Conservation (phyloP, 208 protist species). For the Acanthamoeba lenticulata region DNA sequence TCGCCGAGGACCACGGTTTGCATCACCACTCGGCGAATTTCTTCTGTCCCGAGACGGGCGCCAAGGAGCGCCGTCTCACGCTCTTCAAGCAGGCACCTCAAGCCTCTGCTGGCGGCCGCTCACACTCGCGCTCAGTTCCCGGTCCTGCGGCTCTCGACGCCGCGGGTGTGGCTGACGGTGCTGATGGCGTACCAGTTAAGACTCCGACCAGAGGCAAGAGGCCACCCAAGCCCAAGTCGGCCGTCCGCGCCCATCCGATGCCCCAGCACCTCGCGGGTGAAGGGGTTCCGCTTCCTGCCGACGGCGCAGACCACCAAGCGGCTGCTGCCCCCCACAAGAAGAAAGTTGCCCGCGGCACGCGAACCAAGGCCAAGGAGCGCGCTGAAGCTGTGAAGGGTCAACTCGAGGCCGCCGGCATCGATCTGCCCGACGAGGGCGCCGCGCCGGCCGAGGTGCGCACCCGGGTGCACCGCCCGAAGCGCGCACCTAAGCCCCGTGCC, state of each 20-base stretch:
- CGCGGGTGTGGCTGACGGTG: background rate
- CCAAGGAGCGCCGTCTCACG: slow-evolving; percentile 10
- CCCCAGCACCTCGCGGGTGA: background rate
- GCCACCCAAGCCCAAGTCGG: background rate
- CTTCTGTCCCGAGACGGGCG: slow-evolving; percentile 41
- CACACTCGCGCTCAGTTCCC: slow-evolving; percentile 19
- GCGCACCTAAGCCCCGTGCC: background rate
- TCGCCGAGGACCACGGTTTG: slow-evolving; percentile 2
- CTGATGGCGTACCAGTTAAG: background rate
- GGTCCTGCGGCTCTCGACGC: background rate
- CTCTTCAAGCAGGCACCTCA: slow-evolving; percentile 23
- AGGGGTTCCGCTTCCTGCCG: background rate
- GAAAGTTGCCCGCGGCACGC: background rate
- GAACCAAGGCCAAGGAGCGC: slow-evolving; percentile 4
- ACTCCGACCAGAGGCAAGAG: background rate
- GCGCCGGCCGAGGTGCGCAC: slow-evolving; percentile 6
- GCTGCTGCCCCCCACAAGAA: background rate
- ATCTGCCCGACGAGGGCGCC: background rate
- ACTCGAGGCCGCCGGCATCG: background rate
- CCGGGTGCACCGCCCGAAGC: slow-evolving; percentile 3
- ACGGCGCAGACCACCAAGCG: background rate
- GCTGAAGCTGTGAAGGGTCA: background rate
- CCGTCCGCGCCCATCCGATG: background rate
- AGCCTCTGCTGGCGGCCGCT: background rate
- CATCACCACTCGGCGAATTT: slow-evolving; percentile 34